Percentiles rank a stretch among this genome's conserved stretches.
Evolutionary conservation across 768 basidiomycete genomes (phyloP).

Genomic region (Hericium alpestre): DNA sequence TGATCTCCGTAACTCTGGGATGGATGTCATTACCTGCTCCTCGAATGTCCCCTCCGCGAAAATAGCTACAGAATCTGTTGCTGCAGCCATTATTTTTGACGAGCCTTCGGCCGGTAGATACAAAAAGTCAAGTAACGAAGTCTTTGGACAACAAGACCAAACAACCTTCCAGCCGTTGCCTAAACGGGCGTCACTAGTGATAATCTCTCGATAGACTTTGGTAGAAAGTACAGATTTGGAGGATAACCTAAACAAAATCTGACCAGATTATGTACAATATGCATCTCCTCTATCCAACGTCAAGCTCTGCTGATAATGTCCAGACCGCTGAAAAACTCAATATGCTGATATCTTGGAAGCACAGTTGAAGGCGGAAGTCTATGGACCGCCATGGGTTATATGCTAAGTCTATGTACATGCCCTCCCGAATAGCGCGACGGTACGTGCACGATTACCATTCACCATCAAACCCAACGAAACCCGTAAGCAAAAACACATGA

Average conservation of each 20-base stretch:
- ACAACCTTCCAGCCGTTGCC: not conserved
- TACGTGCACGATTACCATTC: constrained; percentile 45
- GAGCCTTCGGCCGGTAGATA: not conserved
- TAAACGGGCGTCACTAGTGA: not conserved
- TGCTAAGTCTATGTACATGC: not conserved
- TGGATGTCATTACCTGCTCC: constrained; percentile 50
- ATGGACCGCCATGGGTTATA: not conserved
- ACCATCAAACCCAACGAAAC: constrained; percentile 83
- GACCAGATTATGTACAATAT: too few relatives aligned
- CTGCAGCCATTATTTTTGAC: constrained; percentile 35
- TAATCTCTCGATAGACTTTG: not conserved
- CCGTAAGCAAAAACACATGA: constrained; percentile 65
- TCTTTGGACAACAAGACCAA: not conserved
- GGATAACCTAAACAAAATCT: not conserved
- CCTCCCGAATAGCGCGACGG: not conserved
- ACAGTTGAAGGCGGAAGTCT: not conserved
- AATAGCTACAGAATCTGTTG: constrained; percentile 68
- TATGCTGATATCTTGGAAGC: too few relatives aligned
- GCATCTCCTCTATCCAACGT: too few relatives aligned
- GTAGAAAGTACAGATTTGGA: not conserved
- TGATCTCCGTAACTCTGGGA: accelerated
- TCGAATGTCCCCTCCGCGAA: constrained; percentile 85
- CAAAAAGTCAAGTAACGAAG: not conserved
- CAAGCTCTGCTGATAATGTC: too few relatives aligned
- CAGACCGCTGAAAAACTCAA: not conserved